Evolutionary conservation across 495 filamentous ascomycete species (phyloP).

Genomic region (Aspergillus leporis): DNA sequence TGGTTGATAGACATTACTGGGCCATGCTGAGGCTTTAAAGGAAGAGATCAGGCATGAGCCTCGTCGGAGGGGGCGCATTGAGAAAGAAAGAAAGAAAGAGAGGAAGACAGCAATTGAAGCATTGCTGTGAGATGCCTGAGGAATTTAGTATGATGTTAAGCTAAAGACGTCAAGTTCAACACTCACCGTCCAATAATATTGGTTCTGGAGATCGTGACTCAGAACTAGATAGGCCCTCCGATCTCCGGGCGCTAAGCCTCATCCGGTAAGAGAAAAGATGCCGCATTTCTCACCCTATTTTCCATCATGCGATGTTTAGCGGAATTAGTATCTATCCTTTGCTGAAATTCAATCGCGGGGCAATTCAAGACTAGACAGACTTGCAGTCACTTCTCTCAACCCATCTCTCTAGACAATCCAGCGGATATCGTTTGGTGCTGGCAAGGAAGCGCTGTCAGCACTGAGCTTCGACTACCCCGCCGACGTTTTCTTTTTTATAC

Average conservation of each 20-base stretch:
- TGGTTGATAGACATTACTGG: slow-evolving; percentile 13
- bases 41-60: slow-evolving; percentile 27
- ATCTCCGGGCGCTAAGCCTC: slow-evolving; percentile 23
- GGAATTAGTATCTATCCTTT: not conserved
- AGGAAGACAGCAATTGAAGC: not conserved
- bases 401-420: not conserved
- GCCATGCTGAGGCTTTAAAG: not conserved
- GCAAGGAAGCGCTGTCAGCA: not conserved
- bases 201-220: not conserved
- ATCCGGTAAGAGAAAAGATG: slow-evolving; percentile 2
- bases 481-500: not conserved
- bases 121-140: no score
- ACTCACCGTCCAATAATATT: not conserved
- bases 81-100: slow-evolving; percentile 7
- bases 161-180: no score
- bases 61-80: slow-evolving; percentile 27
- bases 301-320: not conserved
- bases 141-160: no score
- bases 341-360: not conserved
- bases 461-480: not conserved
- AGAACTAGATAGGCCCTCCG: slow-evolving; percentile 5
- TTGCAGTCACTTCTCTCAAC: not conserved
- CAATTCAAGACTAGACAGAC: not conserved
- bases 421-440: not conserved
- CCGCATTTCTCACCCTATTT: slow-evolving; percentile 1